Conservation (phyloP, 2,329 filamentous ascomycete genomes). For the Fusarium avenaceum region DNA sequence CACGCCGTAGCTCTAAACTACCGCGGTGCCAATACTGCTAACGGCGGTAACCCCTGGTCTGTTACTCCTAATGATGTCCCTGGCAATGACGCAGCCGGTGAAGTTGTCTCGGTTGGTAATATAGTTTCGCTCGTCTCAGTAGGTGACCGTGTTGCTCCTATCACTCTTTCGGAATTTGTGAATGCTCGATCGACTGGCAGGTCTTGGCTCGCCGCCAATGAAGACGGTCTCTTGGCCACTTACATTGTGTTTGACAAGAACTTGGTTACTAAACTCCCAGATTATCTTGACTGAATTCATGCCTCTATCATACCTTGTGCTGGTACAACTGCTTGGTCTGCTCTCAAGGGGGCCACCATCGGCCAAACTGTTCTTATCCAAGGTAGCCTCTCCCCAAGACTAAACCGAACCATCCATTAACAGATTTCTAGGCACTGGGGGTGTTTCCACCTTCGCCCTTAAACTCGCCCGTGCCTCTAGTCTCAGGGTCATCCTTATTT, state of each 20-base stretch:
- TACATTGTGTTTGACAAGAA: conserved; percentile 59
- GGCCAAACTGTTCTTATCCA: conserved; percentile 61
- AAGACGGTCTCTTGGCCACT: conserved; percentile 59
- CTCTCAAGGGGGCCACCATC: conserved; percentile 56
- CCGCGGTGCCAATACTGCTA: conserved; percentile 54
- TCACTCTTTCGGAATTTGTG: conserved; percentile 57
- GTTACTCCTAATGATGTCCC: conserved; percentile 52
- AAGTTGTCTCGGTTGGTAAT: conserved; percentile 56
- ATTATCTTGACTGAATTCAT: conserved; percentile 54
- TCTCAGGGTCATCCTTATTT: conserved; percentile 64
- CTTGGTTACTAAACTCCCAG: conserved; percentile 54
- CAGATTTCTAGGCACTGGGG: conserved; percentile 54
- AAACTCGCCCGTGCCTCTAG: conserved; percentile 64
- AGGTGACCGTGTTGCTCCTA: conserved; percentile 57
- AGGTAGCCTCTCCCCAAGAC: conserved; percentile 42
- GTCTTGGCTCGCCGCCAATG: conserved; percentile 60
- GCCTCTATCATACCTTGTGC: conserved; percentile 59
- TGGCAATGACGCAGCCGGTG: conserved; percentile 59
- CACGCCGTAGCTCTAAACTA: conserved; percentile 54
- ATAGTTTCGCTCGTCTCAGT: conserved; percentile 50
- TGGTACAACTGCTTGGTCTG: conserved; percentile 61
- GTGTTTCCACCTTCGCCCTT: conserved; percentile 56
- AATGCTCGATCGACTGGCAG: conserved; percentile 54
- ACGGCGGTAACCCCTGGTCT: conserved; percentile 58
- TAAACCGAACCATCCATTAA: background rate